A percentile compares a stretch with the other conserved stretches of the same genome.
phyloP scores from a whole-genome alignment of 2,329 filamentous ascomycete genomes.

The Sclerotinia subarctica region DNA sequence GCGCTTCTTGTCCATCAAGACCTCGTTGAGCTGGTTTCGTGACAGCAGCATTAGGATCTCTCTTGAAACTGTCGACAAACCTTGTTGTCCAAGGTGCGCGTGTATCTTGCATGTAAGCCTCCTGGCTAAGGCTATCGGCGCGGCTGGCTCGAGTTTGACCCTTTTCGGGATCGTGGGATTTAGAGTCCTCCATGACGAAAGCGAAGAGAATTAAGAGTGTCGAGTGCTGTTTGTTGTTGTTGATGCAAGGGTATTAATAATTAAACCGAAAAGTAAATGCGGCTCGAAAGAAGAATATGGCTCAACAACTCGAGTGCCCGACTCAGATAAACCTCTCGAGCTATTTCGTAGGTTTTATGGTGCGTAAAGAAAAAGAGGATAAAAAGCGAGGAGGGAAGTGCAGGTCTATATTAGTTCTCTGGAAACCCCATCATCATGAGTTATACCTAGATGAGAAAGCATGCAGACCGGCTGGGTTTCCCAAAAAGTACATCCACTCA shows the following conservation, averaged over 20 bases:
- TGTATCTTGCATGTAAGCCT: slow-evolving; percentile 8
- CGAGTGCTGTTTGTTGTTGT: background rate
- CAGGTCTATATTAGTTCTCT: slow-evolving; percentile 1
- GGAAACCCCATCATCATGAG: background rate
- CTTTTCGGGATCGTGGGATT: slow-evolving; percentile 14
- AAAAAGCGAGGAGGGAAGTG: background rate
- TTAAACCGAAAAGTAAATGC: background rate
- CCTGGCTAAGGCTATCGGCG: background rate
- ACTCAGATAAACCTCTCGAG: background rate
- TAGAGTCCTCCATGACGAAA: slow-evolving; percentile 9
- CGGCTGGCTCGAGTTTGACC: background rate
- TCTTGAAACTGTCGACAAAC: slow-evolving; percentile 35
- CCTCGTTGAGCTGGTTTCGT: slow-evolving; percentile 34
- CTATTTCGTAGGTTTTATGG: background rate
- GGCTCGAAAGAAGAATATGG: background rate
- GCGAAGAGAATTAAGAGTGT: background rate
- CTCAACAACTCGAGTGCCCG: slow-evolving; percentile 3
- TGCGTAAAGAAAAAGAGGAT: background rate
- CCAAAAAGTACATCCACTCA: background rate
- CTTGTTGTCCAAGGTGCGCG: slow-evolving; percentile 28
- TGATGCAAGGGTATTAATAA: background rate
- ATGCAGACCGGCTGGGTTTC: background rate
- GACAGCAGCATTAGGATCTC: slow-evolving; percentile 46
- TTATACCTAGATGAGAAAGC: slow-evolving; percentile 10
- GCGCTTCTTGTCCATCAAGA: background rate